Percentiles rank a stretch among this genome's conserved stretches.
phyloP scores from a whole-genome alignment of 2,329 filamentous ascomycete genomes.

The Paracoccidioides brasiliensis region DNA sequence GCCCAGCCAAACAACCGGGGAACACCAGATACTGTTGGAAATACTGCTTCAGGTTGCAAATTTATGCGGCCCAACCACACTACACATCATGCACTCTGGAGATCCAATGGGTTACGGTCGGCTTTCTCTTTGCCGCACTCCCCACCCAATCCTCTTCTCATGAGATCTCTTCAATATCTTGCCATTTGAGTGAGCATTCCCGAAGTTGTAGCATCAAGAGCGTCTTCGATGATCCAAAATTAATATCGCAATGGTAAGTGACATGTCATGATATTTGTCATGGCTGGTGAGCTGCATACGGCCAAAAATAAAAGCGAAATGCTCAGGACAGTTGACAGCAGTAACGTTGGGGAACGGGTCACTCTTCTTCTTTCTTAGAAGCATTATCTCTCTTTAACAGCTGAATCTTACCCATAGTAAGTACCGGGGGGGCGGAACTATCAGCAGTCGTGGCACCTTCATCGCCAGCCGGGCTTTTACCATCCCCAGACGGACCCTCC shows the following conservation, averaged over 20 bases:
- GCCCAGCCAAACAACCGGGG: not conserved
- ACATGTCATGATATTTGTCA: not conserved
- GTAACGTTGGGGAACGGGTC: not conserved
- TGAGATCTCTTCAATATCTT: not conserved
- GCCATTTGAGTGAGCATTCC: not conserved
- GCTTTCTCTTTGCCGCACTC: not conserved
- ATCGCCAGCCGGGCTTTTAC: conserved; percentile 14
- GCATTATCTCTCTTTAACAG: conserved; percentile 33
- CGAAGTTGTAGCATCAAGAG: not conserved
- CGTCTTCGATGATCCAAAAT: not conserved
- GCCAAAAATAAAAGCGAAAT: not conserved
- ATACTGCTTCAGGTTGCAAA: not conserved
- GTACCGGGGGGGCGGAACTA: conserved; percentile 15
- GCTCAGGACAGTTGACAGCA: not conserved
- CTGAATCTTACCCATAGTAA: conserved; percentile 33
- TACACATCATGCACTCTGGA: too few species aligned
- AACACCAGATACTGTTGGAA: not conserved
- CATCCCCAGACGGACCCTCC: conserved; percentile 12
- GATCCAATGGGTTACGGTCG: too few species aligned
- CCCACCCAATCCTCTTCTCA: not conserved
- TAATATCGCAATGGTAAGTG: not conserved
- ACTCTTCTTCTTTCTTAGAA: conserved; percentile 6
- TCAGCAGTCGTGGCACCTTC: conserved; percentile 14
- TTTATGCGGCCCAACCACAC: not conserved
- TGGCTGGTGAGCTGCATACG: not conserved